phyloP scores from a whole-genome alignment of 2,329 filamentous ascomycete genomes.

The Dendrostoma leiphaemia region DNA sequence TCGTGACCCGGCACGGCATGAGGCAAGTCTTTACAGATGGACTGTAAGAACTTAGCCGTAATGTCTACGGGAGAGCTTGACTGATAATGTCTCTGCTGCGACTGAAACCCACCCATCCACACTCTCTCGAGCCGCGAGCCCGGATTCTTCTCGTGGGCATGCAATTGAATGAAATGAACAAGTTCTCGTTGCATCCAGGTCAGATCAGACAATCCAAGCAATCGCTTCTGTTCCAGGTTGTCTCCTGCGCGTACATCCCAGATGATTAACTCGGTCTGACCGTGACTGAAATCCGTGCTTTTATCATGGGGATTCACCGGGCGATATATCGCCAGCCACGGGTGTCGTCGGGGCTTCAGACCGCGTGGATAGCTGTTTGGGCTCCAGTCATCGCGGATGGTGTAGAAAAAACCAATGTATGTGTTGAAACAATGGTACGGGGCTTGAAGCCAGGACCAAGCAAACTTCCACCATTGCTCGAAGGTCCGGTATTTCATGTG shows the following conservation, averaged over 20 bases:
- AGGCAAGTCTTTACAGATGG: constrained; percentile 31
- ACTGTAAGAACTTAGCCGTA: constrained; percentile 37
- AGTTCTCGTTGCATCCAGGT: constrained; percentile 44
- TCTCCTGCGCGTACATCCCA: constrained; percentile 44
- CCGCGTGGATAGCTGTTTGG: constrained; percentile 19
- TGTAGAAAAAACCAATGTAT: constrained; percentile 50
- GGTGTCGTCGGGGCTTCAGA: constrained; percentile 33
- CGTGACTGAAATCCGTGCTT: constrained; percentile 3
- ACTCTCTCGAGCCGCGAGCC: constrained; percentile 37
- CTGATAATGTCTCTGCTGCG: constrained; percentile 17
- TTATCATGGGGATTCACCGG: constrained; percentile 35
- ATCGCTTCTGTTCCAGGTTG: constrained; percentile 21
- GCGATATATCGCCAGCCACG: constrained; percentile 52
- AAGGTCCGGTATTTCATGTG: constrained; percentile 29
- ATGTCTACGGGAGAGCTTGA: constrained; percentile 38
- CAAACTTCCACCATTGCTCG: constrained; percentile 33
- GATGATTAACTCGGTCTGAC: constrained; percentile 48
- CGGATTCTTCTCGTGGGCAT: constrained; percentile 28
- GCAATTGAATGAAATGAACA: constrained; percentile 35
- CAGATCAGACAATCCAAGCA: constrained; percentile 34
- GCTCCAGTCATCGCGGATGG: constrained; percentile 38
- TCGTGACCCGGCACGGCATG: constrained; percentile 34
- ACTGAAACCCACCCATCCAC: constrained; percentile 42
- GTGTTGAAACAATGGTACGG: constrained; percentile 29
- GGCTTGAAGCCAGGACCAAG: constrained; percentile 23